Evolutionary conservation across 1,284 basidiomycete genomes (phyloP), one percentile per base, ranked within the genome.

Genomic region (Cutaneotrichosporon spelunceum): DNA sequence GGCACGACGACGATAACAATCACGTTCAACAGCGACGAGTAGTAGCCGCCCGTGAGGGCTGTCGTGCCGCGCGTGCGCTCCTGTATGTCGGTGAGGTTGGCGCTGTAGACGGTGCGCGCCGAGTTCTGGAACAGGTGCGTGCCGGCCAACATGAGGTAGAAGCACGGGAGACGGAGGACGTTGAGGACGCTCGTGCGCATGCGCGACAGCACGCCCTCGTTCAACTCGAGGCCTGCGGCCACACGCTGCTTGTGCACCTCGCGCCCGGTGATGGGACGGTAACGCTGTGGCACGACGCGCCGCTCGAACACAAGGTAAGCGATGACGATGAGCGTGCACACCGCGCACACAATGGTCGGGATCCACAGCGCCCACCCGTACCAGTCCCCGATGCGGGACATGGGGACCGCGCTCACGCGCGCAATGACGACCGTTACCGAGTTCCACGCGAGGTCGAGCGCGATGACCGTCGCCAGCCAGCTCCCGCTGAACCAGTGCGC

Each of bases 1-100:
- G 78, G 78, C 0, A 75, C 75, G 45, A 78, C 62, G 21, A 79
- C 68, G 34, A 79, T 78, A 1, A 74, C 74, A 7, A 78, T 74
- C 39, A 78, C 67, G 58, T 78, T 72, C 2, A 70, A 69, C 13
- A 78, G 65, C 0, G 70, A 64, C 1, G 65, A 60, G 26, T 73
- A 78, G 60, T 78, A 80, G 7, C 78, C 79, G 2, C 77, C 76
- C 3, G 69, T 69, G 11, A 70, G 66, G 7, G 60, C 67, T 1
- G 72, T 69, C 6, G 72, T 68, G 45, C 74, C 73, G 23, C 79
- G 70, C 0, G 77, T 80, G n/a, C 69, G 59, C 33, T 66, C 59
- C 57, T 77, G 70, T 36, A 77, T 70, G 47, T 79, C 79, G 48
- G 78, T 73, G 10, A 75, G 57, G 56, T 77, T 75, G 27, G 70